Conservation (phyloP, 371 early-diverging fungal species). For the Mucor circinelloides region DNA sequence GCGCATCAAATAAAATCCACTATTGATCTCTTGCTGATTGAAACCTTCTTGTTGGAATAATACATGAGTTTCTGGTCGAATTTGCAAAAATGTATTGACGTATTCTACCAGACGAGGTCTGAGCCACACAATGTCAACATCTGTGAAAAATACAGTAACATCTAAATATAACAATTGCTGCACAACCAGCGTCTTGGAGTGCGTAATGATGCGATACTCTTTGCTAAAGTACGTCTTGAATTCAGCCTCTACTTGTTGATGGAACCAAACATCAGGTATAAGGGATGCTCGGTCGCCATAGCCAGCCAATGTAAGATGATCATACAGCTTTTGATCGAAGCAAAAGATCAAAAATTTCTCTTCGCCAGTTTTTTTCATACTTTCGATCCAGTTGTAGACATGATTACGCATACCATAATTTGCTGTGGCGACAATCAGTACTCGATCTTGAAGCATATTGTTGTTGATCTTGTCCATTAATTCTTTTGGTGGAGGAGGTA, state of each 20-base stretch:
- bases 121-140: slow-evolving; percentile 48
- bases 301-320: slow-evolving; percentile 34
- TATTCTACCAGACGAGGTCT: slow-evolving; percentile 38
- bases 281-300: slow-evolving; percentile 32
- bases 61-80: slow-evolving; percentile 40
- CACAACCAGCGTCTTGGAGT: slow-evolving; percentile 43
- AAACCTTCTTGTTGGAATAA: slow-evolving; percentile 45
- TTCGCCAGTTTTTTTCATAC: slow-evolving; percentile 37
- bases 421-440: slow-evolving; percentile 44
- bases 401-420: slow-evolving; percentile 55
- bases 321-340: slow-evolving; percentile 41
- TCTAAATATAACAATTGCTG: slow-evolving; percentile 44
- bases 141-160: slow-evolving; percentile 43
- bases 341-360: slow-evolving; percentile 48
- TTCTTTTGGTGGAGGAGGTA: slow-evolving; percentile 28
- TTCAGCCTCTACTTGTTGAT: slow-evolving; percentile 37
- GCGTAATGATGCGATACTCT: slow-evolving; percentile 47
- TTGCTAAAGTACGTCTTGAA: slow-evolving; percentile 46
- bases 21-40: slow-evolving; percentile 35
- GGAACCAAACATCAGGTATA: slow-evolving; percentile 46
- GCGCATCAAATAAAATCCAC: slow-evolving; percentile 47
- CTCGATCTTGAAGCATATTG: slow-evolving; percentile 34
- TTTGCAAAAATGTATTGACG: slow-evolving; percentile 26
- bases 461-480: slow-evolving; percentile 37
- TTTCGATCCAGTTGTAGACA: slow-evolving; percentile 55